These are phyloP conservation scores for Brettanomyces naardenensis DNA, from an alignment of 805 yeast genomes.

Conservation along the genomic window DNA sequence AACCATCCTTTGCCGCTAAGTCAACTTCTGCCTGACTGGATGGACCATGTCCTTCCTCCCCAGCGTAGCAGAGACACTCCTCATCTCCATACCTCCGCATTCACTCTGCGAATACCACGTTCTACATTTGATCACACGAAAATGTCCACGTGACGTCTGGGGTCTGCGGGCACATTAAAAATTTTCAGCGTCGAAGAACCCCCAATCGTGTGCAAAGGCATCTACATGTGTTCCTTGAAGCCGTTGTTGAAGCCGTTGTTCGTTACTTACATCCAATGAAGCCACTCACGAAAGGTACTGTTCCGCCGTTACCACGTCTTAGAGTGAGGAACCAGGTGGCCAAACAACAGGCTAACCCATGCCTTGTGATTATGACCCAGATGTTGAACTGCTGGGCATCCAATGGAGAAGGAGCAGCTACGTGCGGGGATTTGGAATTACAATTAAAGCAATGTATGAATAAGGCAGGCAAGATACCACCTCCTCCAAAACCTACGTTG, in stretches of 20 bases:
- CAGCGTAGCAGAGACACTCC: no score
- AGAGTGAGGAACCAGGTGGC: constrained; percentile 59
- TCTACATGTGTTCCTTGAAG: no score
- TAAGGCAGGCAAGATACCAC: constrained; percentile 24
- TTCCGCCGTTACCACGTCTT: constrained; percentile 71
- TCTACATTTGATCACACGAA: no score
- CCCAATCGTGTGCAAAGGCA: no score
- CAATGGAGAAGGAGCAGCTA: constrained; percentile 72
- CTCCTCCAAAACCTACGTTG: constrained; percentile 36
- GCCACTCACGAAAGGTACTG: constrained; percentile 19
- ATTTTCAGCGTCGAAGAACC: no score
- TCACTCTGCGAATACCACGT: no score
- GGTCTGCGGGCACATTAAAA: no score
- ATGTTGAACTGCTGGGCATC: constrained; percentile 95
- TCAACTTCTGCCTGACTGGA: no score
- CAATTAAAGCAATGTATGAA: constrained; percentile 75
- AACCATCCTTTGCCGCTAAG: no score
- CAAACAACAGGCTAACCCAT: constrained; percentile 55
- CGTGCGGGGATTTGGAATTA: constrained; percentile 56
- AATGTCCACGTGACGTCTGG: no score
- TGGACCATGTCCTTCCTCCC: no score
- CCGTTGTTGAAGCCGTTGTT: neutral
- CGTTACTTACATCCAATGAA: constrained; percentile 4
- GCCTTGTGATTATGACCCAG: constrained; percentile 76
- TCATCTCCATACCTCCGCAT: no score